Conservation (phyloP, 1,284 basidiomycete species). For the Anthracocystis walkeri region DNA sequence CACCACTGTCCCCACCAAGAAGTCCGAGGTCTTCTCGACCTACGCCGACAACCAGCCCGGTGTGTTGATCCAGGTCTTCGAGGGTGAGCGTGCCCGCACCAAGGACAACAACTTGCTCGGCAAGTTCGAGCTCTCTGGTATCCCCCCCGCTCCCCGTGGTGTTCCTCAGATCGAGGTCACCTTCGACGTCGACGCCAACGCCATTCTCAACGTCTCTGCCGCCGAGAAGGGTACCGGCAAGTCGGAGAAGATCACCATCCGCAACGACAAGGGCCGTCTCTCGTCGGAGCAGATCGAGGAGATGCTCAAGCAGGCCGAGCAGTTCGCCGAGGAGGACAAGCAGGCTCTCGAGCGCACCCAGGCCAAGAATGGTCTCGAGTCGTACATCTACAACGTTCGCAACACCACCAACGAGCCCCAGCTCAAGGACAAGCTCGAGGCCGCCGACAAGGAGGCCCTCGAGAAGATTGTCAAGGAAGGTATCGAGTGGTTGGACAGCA, state of each 20-base stretch:
- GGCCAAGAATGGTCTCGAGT: constrained; percentile 84
- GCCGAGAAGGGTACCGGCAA: constrained; percentile 98
- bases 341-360: constrained; percentile 77
- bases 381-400: constrained; percentile 95
- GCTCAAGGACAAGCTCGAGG: constrained; percentile 81
- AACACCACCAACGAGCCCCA: constrained; percentile 74
- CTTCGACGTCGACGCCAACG: constrained; percentile 98
- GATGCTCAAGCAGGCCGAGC: constrained; percentile 76
- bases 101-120: constrained; percentile 99
- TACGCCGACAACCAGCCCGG: constrained; percentile 99
- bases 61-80: constrained; percentile 98
- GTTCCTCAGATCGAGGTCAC: constrained; percentile 98
- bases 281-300: constrained; percentile 98
- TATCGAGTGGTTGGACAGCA: constrained; percentile 88
- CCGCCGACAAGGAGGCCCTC: constrained; percentile 88
- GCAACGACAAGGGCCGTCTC: constrained; percentile 97
- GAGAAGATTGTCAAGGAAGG: constrained; percentile 85
- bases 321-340: constrained; percentile 81
- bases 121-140: constrained; percentile 98
- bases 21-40: constrained; percentile 98
- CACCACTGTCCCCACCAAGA: constrained; percentile 98
- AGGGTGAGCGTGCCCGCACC: constrained; percentile 98
- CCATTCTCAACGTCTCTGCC: constrained; percentile 95
- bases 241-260: constrained; percentile 91
- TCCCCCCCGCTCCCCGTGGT: constrained; percentile 97